Base-by-base conservation (phyloP, 73 alveolate species). In the Symbiodinium natans region DNA sequence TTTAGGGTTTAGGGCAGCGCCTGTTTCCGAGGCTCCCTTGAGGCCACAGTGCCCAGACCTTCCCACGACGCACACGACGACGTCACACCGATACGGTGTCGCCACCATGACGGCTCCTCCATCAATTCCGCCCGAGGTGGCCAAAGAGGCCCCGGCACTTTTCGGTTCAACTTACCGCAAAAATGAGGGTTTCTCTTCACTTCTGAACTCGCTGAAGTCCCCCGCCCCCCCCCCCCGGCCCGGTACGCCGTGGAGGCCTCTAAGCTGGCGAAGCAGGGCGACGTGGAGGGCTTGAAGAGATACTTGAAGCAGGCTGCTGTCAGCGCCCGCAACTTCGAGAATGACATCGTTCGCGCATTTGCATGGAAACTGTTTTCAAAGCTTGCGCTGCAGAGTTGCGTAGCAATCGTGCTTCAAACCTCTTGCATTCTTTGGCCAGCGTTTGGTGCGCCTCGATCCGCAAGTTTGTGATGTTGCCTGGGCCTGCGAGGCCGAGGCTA, bases 1-100 rank as follows among this genome's bases (percentile, higher is more conserved):
- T n/a, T n/a, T 46, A 13, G 13, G 21, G 59, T 46, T 6, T 13
- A 6, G 59, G 13, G 6, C 21, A 9, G 21, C 59, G 59, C 59
- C 59, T 13, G 31, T 27, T 23, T 25, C 96, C 23, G 41, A 89
- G 86, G 96, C 77, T 9, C 96, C 87, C 34, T 40, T 54, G 34
- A 56, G 19, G 41, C 87, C 87, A 17, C 59, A 63, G 23, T 89
- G 96, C 34, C 96, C 87, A 2, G 87, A 89, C 38, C 75, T 89
- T 68, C 87, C 96, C 36, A 71, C 87, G 3, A 52, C 96, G 23
- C 33, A 63, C 46, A 59, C 87, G 87, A 83, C 71, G 21, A 43
- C 83, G 23, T 39, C 9, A 38, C 29, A 29, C 7, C 41, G 41
- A 7, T 10, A 27, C 25, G 74, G 17, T 41, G 34, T 8, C n/a